Percentiles rank a stretch among this genome's conserved stretches.
Conservation (phyloP, 2,329 filamentous ascomycete genomes). For the Diatrype stigma region DNA sequence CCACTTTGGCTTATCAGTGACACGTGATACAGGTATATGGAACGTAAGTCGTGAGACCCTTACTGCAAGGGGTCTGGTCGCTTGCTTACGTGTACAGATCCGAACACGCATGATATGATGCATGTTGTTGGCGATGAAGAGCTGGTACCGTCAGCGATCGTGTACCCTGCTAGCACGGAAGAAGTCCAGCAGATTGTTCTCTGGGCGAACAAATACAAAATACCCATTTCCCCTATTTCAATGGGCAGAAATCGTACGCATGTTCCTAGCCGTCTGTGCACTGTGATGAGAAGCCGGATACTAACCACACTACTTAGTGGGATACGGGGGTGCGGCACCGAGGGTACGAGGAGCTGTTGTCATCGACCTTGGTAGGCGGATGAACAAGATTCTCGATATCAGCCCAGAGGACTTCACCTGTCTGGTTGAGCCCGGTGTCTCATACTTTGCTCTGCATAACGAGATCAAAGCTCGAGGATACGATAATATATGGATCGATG, state of each 20-base stretch:
- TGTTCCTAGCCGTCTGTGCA: background rate
- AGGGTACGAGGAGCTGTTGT: slow-evolving; percentile 47
- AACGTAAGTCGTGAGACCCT: slow-evolving; percentile 15
- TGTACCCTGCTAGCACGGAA: slow-evolving; percentile 26
- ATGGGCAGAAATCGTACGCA: slow-evolving; percentile 28
- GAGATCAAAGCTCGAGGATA: slow-evolving; percentile 34
- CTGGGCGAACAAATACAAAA: slow-evolving; percentile 26
- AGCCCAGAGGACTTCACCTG: slow-evolving; percentile 44
- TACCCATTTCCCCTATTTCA: slow-evolving; percentile 25
- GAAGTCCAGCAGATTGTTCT: slow-evolving; percentile 29
- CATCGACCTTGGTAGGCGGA: slow-evolving; percentile 47
- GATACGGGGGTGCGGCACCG: slow-evolving; percentile 52
- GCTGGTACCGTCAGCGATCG: slow-evolving; percentile 40
- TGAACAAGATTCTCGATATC: slow-evolving; percentile 50
- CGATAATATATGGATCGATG: slow-evolving; percentile 39
- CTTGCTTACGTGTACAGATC: slow-evolving; percentile 20
- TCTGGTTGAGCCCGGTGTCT: slow-evolving; percentile 53
- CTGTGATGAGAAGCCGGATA: background rate
- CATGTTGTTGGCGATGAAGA: slow-evolving; percentile 40
- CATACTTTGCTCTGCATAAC: slow-evolving; percentile 47
- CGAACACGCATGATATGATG: slow-evolving; percentile 38
- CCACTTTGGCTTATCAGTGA: background rate
- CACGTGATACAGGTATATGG: slow-evolving; percentile 23
- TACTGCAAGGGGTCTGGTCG: background rate
- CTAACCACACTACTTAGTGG: slow-evolving; percentile 28